Base-by-base conservation (phyloP, 768 basidiomycete species). In the Ephemerocybe angulata region DNA sequence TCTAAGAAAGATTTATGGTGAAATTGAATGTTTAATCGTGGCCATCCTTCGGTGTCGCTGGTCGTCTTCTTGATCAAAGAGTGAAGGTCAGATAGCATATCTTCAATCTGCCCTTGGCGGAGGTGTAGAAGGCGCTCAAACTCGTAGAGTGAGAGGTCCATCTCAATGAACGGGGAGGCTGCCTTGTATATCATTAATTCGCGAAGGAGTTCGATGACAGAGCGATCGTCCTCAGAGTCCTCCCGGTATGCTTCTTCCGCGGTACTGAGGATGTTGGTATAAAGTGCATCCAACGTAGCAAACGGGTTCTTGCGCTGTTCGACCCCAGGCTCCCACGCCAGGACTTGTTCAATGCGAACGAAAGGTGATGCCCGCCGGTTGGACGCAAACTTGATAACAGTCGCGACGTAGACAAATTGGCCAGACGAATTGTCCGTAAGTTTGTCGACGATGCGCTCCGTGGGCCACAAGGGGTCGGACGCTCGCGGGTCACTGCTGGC, bases 341-440 rank as follows among this genome's bases (percentile, higher is more conserved):
- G 29, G 17, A 53, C 29, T 15, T 22, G 10, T 11, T 12, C 17
- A n/a, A 53, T 13, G 41, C 41, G 5, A 17, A 42, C n/a, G 38
- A 17, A 25, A 6, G 52, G 52, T 6, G 22, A 28, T 22, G 8
- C 4, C 27, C 25, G 12, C 6, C 27, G 38, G 28, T 11, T 25
- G 40, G 40, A 27, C 4, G 29, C 24, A 25, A 43, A 43, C 24
- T 43, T 53, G 22, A 30, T 19, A 7, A 28, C 40, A 10, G 52
- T 43, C 12, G 52, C 52, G n/a, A 27, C 52, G 24, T 53, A 53
- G 21, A 53, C 41, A 43, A 53, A 53, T 29, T 53, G 28, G 8
- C 52, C 40, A 10, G 52, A 53, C 7, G 52, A 12, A 10, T 43
- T 42, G 25, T 29, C 52, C 22, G 3, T 35, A 15, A 43, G 24